Evolutionary conservation across 805 yeast species (phyloP).

Genomic region (Schizosaccharomyces lindneri): DNA sequence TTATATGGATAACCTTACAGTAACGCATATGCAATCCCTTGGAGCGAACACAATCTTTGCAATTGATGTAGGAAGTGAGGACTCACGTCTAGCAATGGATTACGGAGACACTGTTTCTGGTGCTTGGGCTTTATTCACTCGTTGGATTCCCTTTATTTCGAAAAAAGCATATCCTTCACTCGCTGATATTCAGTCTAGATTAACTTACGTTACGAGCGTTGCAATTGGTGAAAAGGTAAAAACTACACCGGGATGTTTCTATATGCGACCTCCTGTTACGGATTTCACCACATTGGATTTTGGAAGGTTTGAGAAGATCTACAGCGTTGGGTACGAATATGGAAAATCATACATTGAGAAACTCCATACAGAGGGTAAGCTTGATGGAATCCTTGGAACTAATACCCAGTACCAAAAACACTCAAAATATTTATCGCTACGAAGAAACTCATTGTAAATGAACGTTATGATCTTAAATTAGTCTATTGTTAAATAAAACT

Average conservation of each 20-base stretch:
- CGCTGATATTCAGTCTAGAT: conserved; percentile 80
- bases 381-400: conserved; percentile 24
- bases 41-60: conserved; percentile 80
- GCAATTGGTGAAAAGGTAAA: conserved; percentile 79
- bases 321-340: conserved; percentile 51
- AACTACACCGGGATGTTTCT: conserved; percentile 56
- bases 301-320: conserved; percentile 74
- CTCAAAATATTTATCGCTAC: not conserved
- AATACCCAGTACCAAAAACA: not conserved
- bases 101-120: conserved; percentile 73
- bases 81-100: conserved; percentile 67
- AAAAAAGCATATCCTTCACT: conserved; percentile 78
- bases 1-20: conserved; percentile 80
- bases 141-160: conserved; percentile 71
- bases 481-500: not conserved
- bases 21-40: conserved; percentile 55
- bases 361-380: conserved; percentile 25
- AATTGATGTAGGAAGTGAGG: conserved; percentile 86
- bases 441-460: not conserved
- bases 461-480: not conserved
- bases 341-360: conserved; percentile 34
- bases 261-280: conserved; percentile 85
- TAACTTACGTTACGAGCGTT: conserved; percentile 87
- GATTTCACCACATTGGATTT: conserved; percentile 78
- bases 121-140: conserved; percentile 63